Conservation (phyloP, 352 stramenopile genomes). For the Globisporangium emineosum region DNA sequence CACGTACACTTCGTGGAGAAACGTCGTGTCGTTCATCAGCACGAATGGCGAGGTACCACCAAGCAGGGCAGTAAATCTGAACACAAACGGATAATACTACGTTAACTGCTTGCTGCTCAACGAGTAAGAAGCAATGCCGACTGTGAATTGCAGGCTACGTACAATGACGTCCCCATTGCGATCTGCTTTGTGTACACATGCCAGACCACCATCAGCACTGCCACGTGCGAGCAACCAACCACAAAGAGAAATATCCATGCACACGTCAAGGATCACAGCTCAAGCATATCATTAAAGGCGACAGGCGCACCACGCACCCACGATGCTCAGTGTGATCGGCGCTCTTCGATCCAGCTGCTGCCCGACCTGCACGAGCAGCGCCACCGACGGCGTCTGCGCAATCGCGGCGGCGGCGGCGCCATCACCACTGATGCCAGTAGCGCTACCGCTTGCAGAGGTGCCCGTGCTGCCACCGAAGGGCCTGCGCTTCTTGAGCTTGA, state of each 20-base stretch:
- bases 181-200: slow-evolving; percentile 18
- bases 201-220: slow-evolving; percentile 14
- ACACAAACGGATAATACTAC: background rate
- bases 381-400: slow-evolving; percentile 11
- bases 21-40: slow-evolving; percentile 5
- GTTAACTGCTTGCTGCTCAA: background rate
- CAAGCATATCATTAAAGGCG: too few relatives aligned
- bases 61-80: slow-evolving; percentile 7
- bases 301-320: slow-evolving; percentile 3
- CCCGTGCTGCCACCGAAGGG: background rate
- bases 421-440: background rate
- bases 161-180: slow-evolving; percentile 9
- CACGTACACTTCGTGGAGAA: slow-evolving; percentile 19
- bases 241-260: too few relatives aligned
- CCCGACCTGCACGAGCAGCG: slow-evolving; percentile 12
- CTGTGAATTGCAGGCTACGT: background rate
- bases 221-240: background rate
- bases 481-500: background rate
- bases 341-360: slow-evolving; percentile 16
- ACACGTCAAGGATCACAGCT: background rate
- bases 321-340: slow-evolving; percentile 13
- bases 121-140: background rate
- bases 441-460: background rate
- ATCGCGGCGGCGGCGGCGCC: background rate
- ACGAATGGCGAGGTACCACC: slow-evolving; percentile 3